phyloP scores from a whole-genome alignment of 31 red algal genomes.

The Pterothamnion heteromorphum region DNA sequence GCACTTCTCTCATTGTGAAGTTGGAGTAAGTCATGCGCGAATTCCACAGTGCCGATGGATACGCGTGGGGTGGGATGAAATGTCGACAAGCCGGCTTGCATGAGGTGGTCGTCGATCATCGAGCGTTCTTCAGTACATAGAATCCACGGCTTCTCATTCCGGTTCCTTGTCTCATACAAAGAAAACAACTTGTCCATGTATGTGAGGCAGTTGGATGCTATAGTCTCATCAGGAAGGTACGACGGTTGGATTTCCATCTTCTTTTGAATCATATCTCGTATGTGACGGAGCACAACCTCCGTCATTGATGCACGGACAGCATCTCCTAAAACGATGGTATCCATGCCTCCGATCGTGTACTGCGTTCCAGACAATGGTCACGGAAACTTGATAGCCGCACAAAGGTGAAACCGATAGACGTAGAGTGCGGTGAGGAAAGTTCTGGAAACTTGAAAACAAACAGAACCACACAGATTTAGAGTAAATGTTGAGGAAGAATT shows the following conservation, averaged over 20 bases:
- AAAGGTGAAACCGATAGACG: not conserved
- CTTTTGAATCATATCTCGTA: not conserved
- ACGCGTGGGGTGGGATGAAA: not conserved
- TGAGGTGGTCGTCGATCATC: not conserved
- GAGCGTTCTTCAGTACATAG: conserved; percentile 1
- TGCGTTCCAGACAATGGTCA: not conserved
- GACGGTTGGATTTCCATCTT: not conserved
- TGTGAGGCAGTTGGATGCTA: not conserved
- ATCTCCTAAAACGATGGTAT: not conserved
- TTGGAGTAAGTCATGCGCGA: not conserved
- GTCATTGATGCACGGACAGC: not conserved
- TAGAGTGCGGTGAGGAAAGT: not conserved
- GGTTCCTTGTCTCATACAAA: not conserved
- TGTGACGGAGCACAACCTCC: not conserved
- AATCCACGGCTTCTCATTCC: not conserved
- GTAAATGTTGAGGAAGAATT: too few species aligned
- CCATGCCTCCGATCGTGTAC: not conserved
- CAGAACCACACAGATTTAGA: too few species aligned
- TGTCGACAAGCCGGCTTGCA: not conserved
- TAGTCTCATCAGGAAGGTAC: not conserved
- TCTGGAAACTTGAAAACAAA: not conserved
- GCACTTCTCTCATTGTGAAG: not conserved
- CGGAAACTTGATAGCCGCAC: not conserved
- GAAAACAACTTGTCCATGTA: not conserved
- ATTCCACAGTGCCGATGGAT: not conserved